Evolutionary conservation across 1,139 yeast species (phyloP).

Genomic region (Lodderomyces parapsilosis): DNA sequence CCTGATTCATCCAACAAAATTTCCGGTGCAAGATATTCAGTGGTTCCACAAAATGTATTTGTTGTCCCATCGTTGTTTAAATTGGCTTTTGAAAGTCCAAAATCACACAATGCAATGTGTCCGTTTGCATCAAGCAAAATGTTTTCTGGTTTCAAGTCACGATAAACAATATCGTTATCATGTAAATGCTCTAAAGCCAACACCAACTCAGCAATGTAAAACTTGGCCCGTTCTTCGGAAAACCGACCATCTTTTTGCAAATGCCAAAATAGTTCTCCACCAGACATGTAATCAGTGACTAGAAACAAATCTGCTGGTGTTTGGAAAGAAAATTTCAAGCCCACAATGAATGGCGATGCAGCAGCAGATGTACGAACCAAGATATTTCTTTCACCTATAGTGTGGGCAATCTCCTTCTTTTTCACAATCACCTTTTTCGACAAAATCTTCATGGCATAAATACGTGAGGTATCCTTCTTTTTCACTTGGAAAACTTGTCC

Average conservation of each 20-base stretch:
- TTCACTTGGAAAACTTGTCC: constrained; percentile 97
- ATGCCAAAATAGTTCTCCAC: constrained; percentile 98
- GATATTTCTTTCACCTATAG: constrained; percentile 94
- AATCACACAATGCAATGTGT: constrained; percentile 94
- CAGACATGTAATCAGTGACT: constrained; percentile 97
- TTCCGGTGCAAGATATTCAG: constrained; percentile 86
- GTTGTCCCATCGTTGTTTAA: constrained; percentile 86
- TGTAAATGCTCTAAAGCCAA: constrained; percentile 90
- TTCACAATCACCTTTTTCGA: constrained; percentile 92
- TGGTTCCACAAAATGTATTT: constrained; percentile 96
- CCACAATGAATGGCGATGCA: constrained; percentile 88
- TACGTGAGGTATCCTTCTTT: constrained; percentile 81
- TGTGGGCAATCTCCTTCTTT: constrained; percentile 96
- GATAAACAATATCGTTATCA: constrained; percentile 87
- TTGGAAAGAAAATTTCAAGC: constrained; percentile 92
- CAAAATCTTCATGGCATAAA: constrained; percentile 95
- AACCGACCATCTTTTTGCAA: constrained; percentile 94
- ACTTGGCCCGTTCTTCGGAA: constrained; percentile 88
- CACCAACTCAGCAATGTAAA: constrained; percentile 92
- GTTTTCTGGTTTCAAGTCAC: constrained; percentile 95
- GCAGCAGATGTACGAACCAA: constrained; percentile 84
- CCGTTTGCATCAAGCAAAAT: constrained; percentile 94
- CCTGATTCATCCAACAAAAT: constrained; percentile 80
- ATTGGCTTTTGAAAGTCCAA: constrained; percentile 93
- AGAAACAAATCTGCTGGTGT: constrained; percentile 88